Conservation (phyloP, 2,329 filamentous ascomycete genomes). For the Fusarium decemcellulare region DNA sequence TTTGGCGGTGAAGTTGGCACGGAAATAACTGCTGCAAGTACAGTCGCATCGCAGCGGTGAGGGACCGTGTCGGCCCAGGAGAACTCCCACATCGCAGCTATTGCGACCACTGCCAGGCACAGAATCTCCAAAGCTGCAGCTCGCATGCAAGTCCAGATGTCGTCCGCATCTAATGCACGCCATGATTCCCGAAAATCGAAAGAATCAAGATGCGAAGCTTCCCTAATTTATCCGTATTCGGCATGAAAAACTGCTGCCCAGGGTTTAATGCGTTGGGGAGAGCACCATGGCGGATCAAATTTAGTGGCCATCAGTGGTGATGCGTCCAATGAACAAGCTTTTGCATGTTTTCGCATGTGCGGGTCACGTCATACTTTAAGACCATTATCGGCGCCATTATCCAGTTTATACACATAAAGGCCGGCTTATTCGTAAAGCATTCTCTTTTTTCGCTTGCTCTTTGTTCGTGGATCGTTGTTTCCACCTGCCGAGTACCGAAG, state of each 20-base stretch:
- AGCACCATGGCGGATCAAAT: slow-evolving; percentile 10
- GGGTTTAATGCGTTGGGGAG: background rate
- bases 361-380: slow-evolving; percentile 43
- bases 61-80: background rate
- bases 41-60: slow-evolving; percentile 15
- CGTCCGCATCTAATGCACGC: slow-evolving; percentile 18
- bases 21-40: background rate
- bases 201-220: slow-evolving; percentile 1
- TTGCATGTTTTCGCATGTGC: background rate
- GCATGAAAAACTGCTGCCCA: background rate
- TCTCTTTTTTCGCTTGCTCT: background rate
- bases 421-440: background rate
- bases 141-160: slow-evolving; percentile 7
- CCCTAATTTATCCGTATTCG: background rate
- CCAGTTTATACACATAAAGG: background rate
- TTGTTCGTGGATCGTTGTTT: background rate
- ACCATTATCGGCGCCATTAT: slow-evolving; percentile 22
- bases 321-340: slow-evolving; percentile 27
- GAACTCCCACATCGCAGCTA: background rate
- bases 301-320: slow-evolving; percentile 21
- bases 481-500: background rate
- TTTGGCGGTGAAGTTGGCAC: slow-evolving; percentile 10
- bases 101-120: slow-evolving; percentile 6
- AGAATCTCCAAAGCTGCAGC: slow-evolving; percentile 1
- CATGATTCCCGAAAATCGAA: slow-evolving; percentile 20